Evolutionary conservation across 2,329 filamentous ascomycete species (phyloP), one percentile per base, ranked within the genome.

Genomic region (Pyrenochaeta sp.): DNA sequence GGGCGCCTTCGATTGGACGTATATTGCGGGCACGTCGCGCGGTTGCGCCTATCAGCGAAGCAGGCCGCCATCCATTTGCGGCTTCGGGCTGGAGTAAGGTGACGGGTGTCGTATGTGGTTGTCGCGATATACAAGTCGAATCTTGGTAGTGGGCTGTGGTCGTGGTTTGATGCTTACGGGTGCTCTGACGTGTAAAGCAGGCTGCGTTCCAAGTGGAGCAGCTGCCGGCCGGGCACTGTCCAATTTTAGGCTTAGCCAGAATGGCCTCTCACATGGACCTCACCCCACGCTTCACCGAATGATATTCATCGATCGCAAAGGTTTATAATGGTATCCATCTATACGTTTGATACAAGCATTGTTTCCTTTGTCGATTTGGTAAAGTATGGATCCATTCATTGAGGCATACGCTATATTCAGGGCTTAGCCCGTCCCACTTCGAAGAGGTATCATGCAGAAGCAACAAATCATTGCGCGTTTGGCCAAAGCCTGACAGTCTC

Each of bases 41-140:
- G 58, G 53, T 39, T 64, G 74, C 65, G 68, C 73, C 73, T 75
- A 76, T 75, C 66, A 73, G 60, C 64, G 69, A 45, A 53, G 59
- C 52, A 65, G 59, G 53, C 63, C 43, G 60, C 66, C 68, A 66
- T 69, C 61, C 73, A 76, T 74, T 43, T 64, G 60, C 61, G 49
- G 46, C 19, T 50, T 53, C 5, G 30, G 54, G 54, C 57, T 61
- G 61, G 61, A 46, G 53, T 50, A 40, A 53, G 56, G 42, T 51
- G 59, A 56, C 50, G 58, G 54, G 50, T 53, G n/a, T 1, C 13
- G 55, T 6, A 44, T 19, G 6, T 34, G 43, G 28, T 3, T 44
- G 50, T 40, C 37, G 46, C 9, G 40, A 24, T 53, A 15, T 25
- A 8, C 30, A 13, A n/a, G 32, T 27, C 24, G 47, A 25, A 24